phyloP scores from a whole-genome alignment of 768 basidiomycete species.

The Auricularia sp. region DNA sequence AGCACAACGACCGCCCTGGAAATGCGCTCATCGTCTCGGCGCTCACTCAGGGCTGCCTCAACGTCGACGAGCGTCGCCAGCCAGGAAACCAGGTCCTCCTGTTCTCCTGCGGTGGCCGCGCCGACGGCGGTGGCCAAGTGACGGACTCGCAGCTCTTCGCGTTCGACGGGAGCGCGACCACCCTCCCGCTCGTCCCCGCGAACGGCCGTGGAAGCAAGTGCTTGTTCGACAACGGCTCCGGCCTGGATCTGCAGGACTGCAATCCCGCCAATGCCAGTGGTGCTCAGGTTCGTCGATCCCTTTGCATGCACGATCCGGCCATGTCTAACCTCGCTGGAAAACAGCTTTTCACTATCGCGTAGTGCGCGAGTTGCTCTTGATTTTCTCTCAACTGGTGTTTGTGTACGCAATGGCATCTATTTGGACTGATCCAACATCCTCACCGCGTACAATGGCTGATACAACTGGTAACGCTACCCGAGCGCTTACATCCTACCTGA shows the following conservation, averaged over 20 bases:
- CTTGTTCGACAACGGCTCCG: not conserved
- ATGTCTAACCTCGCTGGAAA: not conserved
- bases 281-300: not conserved
- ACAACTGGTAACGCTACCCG: no score
- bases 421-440: no score
- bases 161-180: not conserved
- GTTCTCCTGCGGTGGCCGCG: conserved; percentile 8
- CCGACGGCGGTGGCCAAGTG: conserved; percentile 4
- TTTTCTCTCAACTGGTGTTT: no score
- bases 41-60: conserved; percentile 7
- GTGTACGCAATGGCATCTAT: no score
- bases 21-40: conserved; percentile 2
- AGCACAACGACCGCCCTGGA: conserved; percentile 5
- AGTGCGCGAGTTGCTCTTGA: not conserved
- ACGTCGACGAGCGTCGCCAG: conserved; percentile 5
- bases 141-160: conserved; percentile 8
- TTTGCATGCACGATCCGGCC: not conserved
- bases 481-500: not conserved
- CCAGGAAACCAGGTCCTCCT: conserved; percentile 8
- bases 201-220: not conserved
- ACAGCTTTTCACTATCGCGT: not conserved
- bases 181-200: not conserved
- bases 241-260: not conserved
- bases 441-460: no score
- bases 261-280: not conserved